Percentiles rank a stretch among this genome's conserved stretches.
These are phyloP conservation scores for Zangia roseola DNA, from an alignment of 768 basidiomycete species.

Conservation along the genomic window DNA sequence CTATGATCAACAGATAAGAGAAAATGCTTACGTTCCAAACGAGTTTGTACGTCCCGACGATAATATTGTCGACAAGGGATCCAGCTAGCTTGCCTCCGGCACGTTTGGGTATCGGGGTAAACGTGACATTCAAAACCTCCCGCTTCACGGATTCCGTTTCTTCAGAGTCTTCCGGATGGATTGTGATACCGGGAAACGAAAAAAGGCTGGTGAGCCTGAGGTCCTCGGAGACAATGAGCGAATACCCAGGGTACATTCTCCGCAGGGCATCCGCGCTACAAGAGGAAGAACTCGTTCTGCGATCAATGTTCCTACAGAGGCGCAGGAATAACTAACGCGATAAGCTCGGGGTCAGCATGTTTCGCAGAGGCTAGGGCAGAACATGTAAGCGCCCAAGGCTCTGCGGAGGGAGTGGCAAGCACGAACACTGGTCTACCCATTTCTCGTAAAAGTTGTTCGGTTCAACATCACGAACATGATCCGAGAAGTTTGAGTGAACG, in stretches of 20 bases:
- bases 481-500: conserved; percentile 1
- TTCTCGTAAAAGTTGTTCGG: conserved; percentile 44
- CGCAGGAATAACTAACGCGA: conserved; percentile 38
- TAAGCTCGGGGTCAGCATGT: conserved; percentile 43
- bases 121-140: conserved; percentile 49
- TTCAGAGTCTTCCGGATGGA: conserved; percentile 46
- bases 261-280: conserved; percentile 47
- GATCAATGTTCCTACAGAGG: conserved; percentile 4
- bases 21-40: conserved; percentile 54
- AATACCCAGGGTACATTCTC: conserved; percentile 59
- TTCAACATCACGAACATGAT: conserved; percentile 1
- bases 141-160: conserved; percentile 42
- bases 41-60: conserved; percentile 53
- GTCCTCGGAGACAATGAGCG: conserved; percentile 54
- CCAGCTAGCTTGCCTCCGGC: conserved; percentile 44
- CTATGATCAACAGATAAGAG: not conserved
- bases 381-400: conserved; percentile 4
- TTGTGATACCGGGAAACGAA: conserved; percentile 47
- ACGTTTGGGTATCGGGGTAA: conserved; percentile 46
- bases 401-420: not conserved
- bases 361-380: conserved; percentile 48
- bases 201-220: conserved; percentile 46
- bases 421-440: conserved; percentile 54
- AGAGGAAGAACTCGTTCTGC: not conserved
- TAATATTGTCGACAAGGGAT: conserved; percentile 48